Base-by-base conservation (phyloP, 2,329 filamentous ascomycete species). In the Raffaelea deltoideospora region DNA sequence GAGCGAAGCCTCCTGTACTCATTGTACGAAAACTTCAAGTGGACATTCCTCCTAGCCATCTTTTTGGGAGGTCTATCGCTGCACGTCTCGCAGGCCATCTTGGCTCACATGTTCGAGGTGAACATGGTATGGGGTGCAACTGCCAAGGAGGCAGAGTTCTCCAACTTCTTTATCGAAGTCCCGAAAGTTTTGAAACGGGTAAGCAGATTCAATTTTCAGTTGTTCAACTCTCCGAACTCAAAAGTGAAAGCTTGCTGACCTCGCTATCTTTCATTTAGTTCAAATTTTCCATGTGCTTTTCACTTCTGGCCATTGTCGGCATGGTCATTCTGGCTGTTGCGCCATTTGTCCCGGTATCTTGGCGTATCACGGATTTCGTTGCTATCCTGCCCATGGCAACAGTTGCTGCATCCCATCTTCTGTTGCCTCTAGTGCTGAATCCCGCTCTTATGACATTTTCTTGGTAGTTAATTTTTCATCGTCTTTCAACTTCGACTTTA, bases 121-220 rank as follows among this genome's bases (percentile, higher is more conserved):
- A 70, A 90, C 57, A 88, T 90, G 78, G 73, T 72, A 3, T 90
- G 84, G 84, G 83, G 83, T 35, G 76, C 83, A 1, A 92, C 85
- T 0, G 71, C 76, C 29, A 92, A 92, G 59, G 85, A 93, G 60
- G 72, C 73, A 34, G 79, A 85, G 48, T 76, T 79, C 50, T 78
- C 79, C 20, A 81, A 84, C 56, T 92, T 92, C 59, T 88, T 87
- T 59, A 79, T 83, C 41, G 84, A 90, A 53, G 72, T 87, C 15
- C 79, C 79, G 24, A 80, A 79, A 52, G 80, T 92, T 29, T 54
- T 88, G 48, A 79, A 76, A 58, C 76, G 73, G 52, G 84, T 85
- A 57, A 72, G 78, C 55, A 5, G 18, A 8, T 14, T 19, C 18
- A 10, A 13, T 21, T 9, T 32, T 18, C 10, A 8, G 13, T 14